phyloP scores from a whole-genome alignment of 495 filamentous ascomycete species.

The Patellaria atrata region DNA sequence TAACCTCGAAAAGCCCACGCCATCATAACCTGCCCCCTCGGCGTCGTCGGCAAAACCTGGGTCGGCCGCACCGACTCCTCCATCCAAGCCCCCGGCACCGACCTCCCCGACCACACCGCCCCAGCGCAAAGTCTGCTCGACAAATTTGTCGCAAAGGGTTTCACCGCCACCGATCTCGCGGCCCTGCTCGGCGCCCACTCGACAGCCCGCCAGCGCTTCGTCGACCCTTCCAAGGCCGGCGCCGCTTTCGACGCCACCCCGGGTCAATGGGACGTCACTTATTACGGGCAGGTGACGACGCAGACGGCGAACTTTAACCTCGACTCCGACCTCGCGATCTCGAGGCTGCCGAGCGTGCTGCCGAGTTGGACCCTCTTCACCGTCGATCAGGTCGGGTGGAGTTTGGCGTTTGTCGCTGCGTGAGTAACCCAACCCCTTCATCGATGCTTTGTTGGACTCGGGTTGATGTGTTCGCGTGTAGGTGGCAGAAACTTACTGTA shows the following conservation, averaged over 20 bases:
- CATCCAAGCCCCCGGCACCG: constrained; percentile 7
- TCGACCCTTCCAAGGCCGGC: constrained; percentile 11
- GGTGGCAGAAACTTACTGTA: too few relatives aligned
- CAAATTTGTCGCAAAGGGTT: constrained; percentile 19
- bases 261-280: constrained; percentile 17
- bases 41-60: constrained; percentile 12
- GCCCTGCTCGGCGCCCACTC: constrained; percentile 21
- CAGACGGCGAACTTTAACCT: constrained; percentile 17
- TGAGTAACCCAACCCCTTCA: too few relatives aligned
- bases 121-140: constrained; percentile 4
- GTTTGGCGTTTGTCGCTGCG: constrained; percentile 16
- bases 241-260: constrained; percentile 17
- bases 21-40: constrained; percentile 17
- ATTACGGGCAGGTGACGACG: constrained; percentile 11
- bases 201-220: constrained; percentile 9
- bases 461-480: too few relatives aligned
- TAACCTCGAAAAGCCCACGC: too few relatives aligned
- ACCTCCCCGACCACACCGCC: constrained; percentile 10
- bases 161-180: constrained; percentile 17
- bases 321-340: constrained; percentile 13
- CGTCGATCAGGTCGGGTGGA: constrained; percentile 13
- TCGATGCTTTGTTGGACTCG: too few relatives aligned
- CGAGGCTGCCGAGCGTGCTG: constrained; percentile 1
- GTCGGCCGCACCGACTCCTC: constrained; percentile 19
- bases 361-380: constrained; percentile 11